Percentiles rank a stretch among this genome's conserved stretches.
These are phyloP conservation scores for Alisma plantagoaquatica DNA, from an alignment of 106 monocot species.

Conservation along the genomic window DNA sequence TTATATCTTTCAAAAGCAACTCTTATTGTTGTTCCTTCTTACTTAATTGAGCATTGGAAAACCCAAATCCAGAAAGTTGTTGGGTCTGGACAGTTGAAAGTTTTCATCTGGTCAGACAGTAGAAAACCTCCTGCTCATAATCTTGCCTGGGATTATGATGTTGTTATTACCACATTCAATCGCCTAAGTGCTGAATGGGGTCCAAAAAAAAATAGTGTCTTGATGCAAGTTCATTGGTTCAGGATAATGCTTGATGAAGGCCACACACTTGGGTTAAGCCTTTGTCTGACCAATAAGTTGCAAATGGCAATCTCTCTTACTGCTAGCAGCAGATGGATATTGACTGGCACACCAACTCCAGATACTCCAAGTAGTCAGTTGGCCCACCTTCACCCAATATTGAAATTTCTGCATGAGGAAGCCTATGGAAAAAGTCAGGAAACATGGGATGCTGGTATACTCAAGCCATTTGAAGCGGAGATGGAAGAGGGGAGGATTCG, in stretches of 20 bases:
- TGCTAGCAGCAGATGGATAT: slow-evolving; percentile 86
- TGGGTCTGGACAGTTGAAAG: slow-evolving; percentile 44
- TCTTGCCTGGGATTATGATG: slow-evolving; percentile 97
- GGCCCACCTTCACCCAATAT: slow-evolving; percentile 83
- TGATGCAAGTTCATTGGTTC: slow-evolving; percentile 94
- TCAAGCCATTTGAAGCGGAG: slow-evolving; percentile 77
- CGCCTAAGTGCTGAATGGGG: slow-evolving; percentile 88
- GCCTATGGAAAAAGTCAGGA: slow-evolving; percentile 64
- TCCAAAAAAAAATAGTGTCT: slow-evolving; percentile 54
- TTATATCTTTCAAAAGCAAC: slow-evolving; percentile 87
- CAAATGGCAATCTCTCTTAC: slow-evolving; percentile 84
- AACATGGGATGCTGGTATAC: slow-evolving; percentile 78
- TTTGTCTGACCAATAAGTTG: slow-evolving; percentile 85
- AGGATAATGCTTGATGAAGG: slow-evolving; percentile 94
- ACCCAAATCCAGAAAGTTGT: slow-evolving; percentile 78
- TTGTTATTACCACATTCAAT: slow-evolving; percentile 93
- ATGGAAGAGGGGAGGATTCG: slow-evolving; percentile 61
- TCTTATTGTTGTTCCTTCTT: slow-evolving; percentile 79
- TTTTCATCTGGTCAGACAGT: slow-evolving; percentile 66
- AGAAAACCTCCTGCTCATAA: slow-evolving; percentile 54
- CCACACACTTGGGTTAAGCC: slow-evolving; percentile 91
- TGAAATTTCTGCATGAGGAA: slow-evolving; percentile 96
- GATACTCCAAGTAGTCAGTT: slow-evolving; percentile 92
- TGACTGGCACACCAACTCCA: slow-evolving; percentile 97
- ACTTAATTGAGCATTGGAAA: slow-evolving; percentile 95